Percentiles rank a stretch among this genome's conserved stretches.
Conservation (phyloP, 208 protist species). For the Phytomonas francai region DNA sequence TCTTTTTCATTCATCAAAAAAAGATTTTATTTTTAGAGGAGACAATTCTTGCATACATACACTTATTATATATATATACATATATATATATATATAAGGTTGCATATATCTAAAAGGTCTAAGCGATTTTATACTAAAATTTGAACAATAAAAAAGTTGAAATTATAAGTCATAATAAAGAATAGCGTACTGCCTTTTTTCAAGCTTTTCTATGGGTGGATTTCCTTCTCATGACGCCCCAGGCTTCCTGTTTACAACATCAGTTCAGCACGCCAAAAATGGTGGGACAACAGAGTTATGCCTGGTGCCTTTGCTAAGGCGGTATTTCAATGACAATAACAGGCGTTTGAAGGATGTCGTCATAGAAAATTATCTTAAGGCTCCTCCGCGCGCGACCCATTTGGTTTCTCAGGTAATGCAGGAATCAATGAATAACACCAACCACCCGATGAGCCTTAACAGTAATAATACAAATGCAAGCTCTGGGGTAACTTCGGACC, state of each 20-base stretch:
- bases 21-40: neutral
- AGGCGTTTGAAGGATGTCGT: conserved; percentile 53
- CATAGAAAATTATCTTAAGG: conserved; percentile 34
- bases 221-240: conserved; percentile 83
- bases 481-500: too few species aligned
- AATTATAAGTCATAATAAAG: too few species aligned
- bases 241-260: conserved; percentile 67
- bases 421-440: neutral
- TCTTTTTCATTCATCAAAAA: conserved; percentile 9
- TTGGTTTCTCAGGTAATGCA: conserved; percentile 1
- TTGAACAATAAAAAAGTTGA: neutral
- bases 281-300: conserved; percentile 50
- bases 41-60: neutral
- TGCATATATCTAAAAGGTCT: neutral
- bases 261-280: conserved; percentile 46
- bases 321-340: conserved; percentile 80
- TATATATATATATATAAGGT: conserved; percentile 7
- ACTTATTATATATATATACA: neutral
- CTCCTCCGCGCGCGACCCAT: conserved; percentile 25
- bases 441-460: too few species aligned
- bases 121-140: too few species aligned
- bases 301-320: conserved; percentile 70
- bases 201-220: conserved; percentile 46
- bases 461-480: too few species aligned
- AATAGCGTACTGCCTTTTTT: neutral